Base-by-base conservation (phyloP, 306 rosid genomes). In the Acacia confusa region DNA sequence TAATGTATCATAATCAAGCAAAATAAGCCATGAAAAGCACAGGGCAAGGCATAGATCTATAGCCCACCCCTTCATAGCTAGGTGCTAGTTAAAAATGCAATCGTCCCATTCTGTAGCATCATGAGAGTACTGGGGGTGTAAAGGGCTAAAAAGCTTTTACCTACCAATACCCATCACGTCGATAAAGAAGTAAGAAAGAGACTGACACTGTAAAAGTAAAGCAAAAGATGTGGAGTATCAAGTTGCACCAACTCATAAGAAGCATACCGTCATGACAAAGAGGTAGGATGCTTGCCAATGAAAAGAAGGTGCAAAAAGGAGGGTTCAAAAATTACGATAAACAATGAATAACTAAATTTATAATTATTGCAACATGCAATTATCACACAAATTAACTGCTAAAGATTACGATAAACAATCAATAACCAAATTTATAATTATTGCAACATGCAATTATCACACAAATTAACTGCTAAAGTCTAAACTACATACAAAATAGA, bases 151-250 rank as follows among this genome's bases (percentile, higher is more conserved):
- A 63, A 70, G n/a, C 32, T 68, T 61, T 74, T 9, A 82, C 47
- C 66, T 25, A 43, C 53, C n/a, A 17, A 72, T 78, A 78, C 77
- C 58, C 11, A 72, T 41, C 81, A 82, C 81, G 79, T 75, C 82
- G 58, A 69, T 72, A 79, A 68, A n/a, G 45, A 68, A 53, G 83
- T 80, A 52, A 43, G 72, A 86, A 63, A 76, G 55, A 25, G 84
- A 44, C 82, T 43, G 19, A 79, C 52, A 68, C 34, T 28, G 71
- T n/a, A 60, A 55, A 79, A 50, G 70, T 44, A 77, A 74, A 66
- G 58, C 86, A 71, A 70, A 80, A 63, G 72, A 65, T 53, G 71
- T 47, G 80, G 58, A 73, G 28, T 30, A 72, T n/a, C 61, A 38
- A 27, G 76, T 71, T 75, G 57, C 50, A 55, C 25, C 63, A 82